Base-by-base conservation (phyloP, 2,329 filamentous ascomycete genomes). In the Coleophoma eucalyptorum region DNA sequence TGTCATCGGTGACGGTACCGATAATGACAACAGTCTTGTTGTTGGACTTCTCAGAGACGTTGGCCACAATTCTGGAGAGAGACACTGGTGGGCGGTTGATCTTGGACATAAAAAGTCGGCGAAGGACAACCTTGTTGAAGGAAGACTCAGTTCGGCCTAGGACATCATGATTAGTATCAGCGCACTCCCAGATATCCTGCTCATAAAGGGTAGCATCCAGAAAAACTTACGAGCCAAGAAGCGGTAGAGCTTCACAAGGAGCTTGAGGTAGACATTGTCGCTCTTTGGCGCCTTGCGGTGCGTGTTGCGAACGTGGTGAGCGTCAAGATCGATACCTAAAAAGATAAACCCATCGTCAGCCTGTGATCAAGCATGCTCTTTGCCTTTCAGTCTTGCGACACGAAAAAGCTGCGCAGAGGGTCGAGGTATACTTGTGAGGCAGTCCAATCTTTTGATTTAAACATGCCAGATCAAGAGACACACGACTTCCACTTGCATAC, bases 111-210 rank as follows among this genome's bases (percentile, higher is more conserved):
- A 96, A 96, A 57, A 99, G 88, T 70, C 94, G 90, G 74, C 93
- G 91, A 69, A 99, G 89, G 71, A 99, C 85, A 69, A 94, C 89
- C 83, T 96, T 95, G 89, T 99, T 99, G 89, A 99, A 99, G 79
- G 83, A 84, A 62, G 90, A 84, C 75, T 97, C 94, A 72, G 94
- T 99, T 72, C 94, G 92, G 78, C 91, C 90, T 95, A 66, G 49
- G 43, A 4, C 43, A 38, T 20, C 26, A 26, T 26, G 26, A 8
- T 26, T 8, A 26, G 26, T 26, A 26, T 26, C 26, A 8, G 3
- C 10, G 26, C 26, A 26, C 5, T 5, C 26, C 3, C 26, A 26
- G 26, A 26, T 26, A 26, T 26, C 3, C 26, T 8, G 26, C 19
- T 43, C 4, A n/a, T 18, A 18, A 33, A 32, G 13, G n/a, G 32